Evolutionary conservation across 441 rosid species (phyloP), one percentile per base, ranked within the genome.

Genomic region (Populus hybrid): DNA sequence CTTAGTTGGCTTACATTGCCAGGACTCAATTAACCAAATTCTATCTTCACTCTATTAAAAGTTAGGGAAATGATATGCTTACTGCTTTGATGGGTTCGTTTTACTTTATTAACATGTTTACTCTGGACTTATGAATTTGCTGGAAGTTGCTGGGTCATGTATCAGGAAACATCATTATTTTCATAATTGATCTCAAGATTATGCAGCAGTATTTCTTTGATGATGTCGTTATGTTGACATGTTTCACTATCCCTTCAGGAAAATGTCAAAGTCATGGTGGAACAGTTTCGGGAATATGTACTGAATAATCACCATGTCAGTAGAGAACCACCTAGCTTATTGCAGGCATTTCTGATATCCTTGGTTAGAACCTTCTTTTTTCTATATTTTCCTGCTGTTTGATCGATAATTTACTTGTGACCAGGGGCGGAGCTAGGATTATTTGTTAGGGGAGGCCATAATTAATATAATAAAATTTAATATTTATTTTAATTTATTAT

Each of bases 231-330:
- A 42, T 79, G 64, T 73, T 82, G 68, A 77, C 69, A 21, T 68
- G 23, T 69, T 73, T 81, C 74, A 24, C 18, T 79, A 63, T 82
- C 66, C 71, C 80, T 91, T 82, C 93, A 97, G 99, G 95, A 89
- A 72, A 87, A 85, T 83, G 87, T 86, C 78, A 90, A 81, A 84
- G 80, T 73, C 73, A 85, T 87, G 84, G 92, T 79, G 83, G 92
- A 86, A 76, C 84, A 75, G 70, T 86, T 93, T 84, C 91, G 91
- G 57, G 32, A 30, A 30, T 30, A 30, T 30, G 32, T 30, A 30
- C 32, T 30, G 32, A 30, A 30, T 30, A 30, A 30, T 30, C 32
- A 30, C 32, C 32, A 30, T 30, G 32, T 30, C 32, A 30, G 32
- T 30, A 30, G 32, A 30, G 32, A 30, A 30, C 32, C 32, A 30